Base-by-base conservation (phyloP, 768 basidiomycete species). In the Suillus subalutaceus region DNA sequence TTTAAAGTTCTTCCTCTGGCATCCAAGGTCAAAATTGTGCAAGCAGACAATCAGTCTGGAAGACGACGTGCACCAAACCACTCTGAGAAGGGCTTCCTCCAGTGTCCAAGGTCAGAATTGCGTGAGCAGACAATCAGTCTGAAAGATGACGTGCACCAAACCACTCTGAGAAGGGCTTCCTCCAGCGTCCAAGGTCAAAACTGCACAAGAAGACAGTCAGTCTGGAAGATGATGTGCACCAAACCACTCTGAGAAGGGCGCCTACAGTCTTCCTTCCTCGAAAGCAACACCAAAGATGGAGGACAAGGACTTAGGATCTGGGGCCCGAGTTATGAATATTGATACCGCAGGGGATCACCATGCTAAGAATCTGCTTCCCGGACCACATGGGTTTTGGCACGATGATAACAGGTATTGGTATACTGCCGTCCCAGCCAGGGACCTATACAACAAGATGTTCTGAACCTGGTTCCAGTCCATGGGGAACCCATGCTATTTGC, bases 231-330 rank as follows among this genome's bases (percentile, higher is more conserved):
- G 71, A 98, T 91, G 72, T 99, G 96, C 46, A 99, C 87, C 10
- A 99, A 84, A 79, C 97, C 97, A 53, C 96, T 96, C 67, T 94
- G 92, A 0, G 94, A 89, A 2, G 96, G 26, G 26, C 93, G 65
- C 97, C 97, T 44, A 98, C 97, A n/a, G 96, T 97, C 82, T 98
- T 96, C 84, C 99, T 99, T n/a, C n/a, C 81, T 97, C 93, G 57
- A 99, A n/a, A n/a, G n/a, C 93, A 66, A 96, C 92, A 35, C 97
- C 97, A 72, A 90, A 97, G 26, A 99, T 84, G 67, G 4, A 95
- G 95, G 73, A 90, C 0, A 86, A 84, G 2, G 89, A 89, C 69
- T 90, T 90, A 0, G 91, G 89, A 61, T 94, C 93, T 2, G 94
- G 87, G 7, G 88, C 85, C 30, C 94, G 91, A 26, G 26, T 26